Conservation (phyloP, 306 rosid species). For the Prunus mume region DNA sequence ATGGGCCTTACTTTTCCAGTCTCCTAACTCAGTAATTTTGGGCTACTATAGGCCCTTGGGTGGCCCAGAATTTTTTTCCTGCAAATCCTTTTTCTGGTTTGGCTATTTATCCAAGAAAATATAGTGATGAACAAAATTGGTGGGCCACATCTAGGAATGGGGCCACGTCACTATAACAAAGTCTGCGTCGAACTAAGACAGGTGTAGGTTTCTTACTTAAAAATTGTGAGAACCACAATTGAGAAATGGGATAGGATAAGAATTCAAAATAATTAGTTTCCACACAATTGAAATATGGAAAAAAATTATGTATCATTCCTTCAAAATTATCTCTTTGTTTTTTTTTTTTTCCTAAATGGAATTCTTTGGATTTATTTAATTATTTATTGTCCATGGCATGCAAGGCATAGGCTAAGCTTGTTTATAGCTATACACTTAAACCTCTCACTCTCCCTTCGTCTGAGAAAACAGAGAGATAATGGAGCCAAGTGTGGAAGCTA, state of each 20-base stretch:
- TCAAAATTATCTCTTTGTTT: constrained; percentile 31
- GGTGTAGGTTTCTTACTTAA: background rate
- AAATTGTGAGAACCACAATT: constrained; percentile 38
- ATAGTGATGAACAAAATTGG: too few species aligned
- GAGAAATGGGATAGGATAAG: constrained; percentile 58
- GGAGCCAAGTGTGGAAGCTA: constrained; percentile 45
- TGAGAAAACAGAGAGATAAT: constrained; percentile 20
- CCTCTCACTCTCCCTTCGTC: constrained; percentile 1
- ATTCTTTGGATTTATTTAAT: background rate
- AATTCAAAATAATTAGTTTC: constrained; percentile 32
- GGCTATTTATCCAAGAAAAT: background rate
- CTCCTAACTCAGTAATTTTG: background rate
- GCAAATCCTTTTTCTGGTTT: background rate
- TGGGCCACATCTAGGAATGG: background rate
- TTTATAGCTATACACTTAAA: background rate
- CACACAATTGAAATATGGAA: constrained; percentile 39
- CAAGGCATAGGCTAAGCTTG: background rate
- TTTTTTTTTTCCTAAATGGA: background rate
- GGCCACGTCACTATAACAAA: background rate
- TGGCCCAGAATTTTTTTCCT: background rate
- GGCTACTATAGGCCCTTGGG: background rate
- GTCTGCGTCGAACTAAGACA: background rate
- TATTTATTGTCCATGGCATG: constrained; percentile 18
- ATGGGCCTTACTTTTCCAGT: background rate
- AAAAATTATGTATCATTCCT: constrained; percentile 18